These are phyloP conservation scores for Mycena galericulata DNA, from an alignment of 768 basidiomycete species.

Conservation along the genomic window DNA sequence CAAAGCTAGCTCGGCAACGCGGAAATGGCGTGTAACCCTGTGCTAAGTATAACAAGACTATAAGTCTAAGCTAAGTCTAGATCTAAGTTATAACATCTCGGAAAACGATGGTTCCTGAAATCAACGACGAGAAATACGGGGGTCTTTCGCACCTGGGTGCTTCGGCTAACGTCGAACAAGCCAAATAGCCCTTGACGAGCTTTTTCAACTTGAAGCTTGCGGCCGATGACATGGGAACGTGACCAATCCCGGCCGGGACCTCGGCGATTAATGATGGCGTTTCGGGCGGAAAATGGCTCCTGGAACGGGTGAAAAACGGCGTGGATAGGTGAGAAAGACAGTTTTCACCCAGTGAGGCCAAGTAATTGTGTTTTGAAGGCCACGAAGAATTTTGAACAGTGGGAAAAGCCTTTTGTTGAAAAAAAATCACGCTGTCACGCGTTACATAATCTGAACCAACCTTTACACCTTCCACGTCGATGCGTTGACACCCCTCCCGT, in stretches of 20 bases:
- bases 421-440: not conserved
- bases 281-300: not conserved
- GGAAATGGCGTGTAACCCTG: not conserved
- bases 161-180: too few relatives aligned
- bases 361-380: not conserved
- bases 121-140: too few relatives aligned
- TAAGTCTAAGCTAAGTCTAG: too few relatives aligned
- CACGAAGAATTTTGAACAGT: not conserved
- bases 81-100: too few relatives aligned
- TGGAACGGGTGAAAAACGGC: not conserved
- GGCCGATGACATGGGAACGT: slow-evolving; percentile 24
- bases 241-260: slow-evolving; percentile 14
- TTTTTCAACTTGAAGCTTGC: slow-evolving; percentile 14
- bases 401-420: slow-evolving; percentile 7
- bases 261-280: slow-evolving; percentile 8
- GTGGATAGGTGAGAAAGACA: not conserved
- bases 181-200: too few relatives aligned
- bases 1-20: not conserved
- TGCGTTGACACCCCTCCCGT: slow-evolving; percentile 18
- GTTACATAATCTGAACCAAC: slow-evolving; percentile 22
- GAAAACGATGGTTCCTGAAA: too few relatives aligned
- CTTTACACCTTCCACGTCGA: slow-evolving; percentile 18
- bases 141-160: too few relatives aligned
- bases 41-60: too few relatives aligned
- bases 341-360: too few relatives aligned